Evolutionary conservation across 2,329 filamentous ascomycete species (phyloP), one percentile per base, ranked within the genome.

Genomic region (Chaetomium olivaceum): DNA sequence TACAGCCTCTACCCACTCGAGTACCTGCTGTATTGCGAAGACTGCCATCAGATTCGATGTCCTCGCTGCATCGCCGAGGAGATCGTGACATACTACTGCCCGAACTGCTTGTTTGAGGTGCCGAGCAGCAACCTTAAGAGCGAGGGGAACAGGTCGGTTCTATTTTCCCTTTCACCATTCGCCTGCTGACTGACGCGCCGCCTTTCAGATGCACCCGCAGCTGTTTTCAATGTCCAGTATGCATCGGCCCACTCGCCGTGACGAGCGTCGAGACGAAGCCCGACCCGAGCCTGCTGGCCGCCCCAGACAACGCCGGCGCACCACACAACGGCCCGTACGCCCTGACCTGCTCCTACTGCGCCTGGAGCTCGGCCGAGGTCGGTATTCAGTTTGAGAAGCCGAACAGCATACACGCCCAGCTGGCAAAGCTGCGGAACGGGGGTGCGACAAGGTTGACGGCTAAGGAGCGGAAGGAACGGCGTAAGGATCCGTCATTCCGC

Each of bases 11-110:
- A 94, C 75, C 94, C 95, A 0, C 88, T 97, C 54, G 94, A 98
- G 74, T 89, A 97, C 75, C 86, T 99, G 29, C 85, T 98, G 50
- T 99, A 96, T 81, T 99, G 95, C 81, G 94, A 97, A 76, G 95
- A 98, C 76, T 99, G 95, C 77, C 92, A 96, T 76, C 91, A 97
- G 78, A 96, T 98, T 68, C 91, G 95, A 71, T 99, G 95, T 76
- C 91, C 92, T 6, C 85, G 93, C 79, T 99, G 95, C 75, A 91
- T 96, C 62, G 87, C 89, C 57, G 95, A 99, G 76, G 95, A 99
- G 79, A 93, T 97, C 63, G 89, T 96, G 57, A 95, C 92, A 62
- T 97, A 93, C 83, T 99, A 92, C 78, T 99, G 95, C 74, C 95
- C 95, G 5, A 94, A 88, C 76, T 99, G 95, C 76, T 80, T 99